A percentile compares a stretch with the other conserved stretches of the same genome.
Conservation (phyloP, 2,329 filamentous ascomycete species). For the Thielaviopsis musarum region DNA sequence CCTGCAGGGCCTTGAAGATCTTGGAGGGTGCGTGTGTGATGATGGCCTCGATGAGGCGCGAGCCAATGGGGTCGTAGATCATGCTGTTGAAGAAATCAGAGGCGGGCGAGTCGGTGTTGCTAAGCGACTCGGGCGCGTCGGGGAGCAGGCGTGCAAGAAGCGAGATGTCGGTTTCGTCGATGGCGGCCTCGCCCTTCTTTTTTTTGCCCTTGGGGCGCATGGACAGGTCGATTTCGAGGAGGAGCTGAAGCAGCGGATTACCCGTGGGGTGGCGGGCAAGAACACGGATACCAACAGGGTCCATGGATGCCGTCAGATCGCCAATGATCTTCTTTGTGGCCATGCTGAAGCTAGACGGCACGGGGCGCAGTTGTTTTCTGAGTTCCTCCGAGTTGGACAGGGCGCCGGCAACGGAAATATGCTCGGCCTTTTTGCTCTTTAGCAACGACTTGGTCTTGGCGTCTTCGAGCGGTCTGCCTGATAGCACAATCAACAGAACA, state of each 20-base stretch:
- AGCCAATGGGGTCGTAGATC: slow-evolving; percentile 80
- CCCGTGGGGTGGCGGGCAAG: slow-evolving; percentile 79
- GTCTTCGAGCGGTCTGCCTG: slow-evolving; percentile 63
- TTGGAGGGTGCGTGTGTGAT: slow-evolving; percentile 69
- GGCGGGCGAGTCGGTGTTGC: slow-evolving; percentile 55
- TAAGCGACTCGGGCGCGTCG: slow-evolving; percentile 52
- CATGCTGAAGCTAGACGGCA: slow-evolving; percentile 62
- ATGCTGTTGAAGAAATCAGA: slow-evolving; percentile 67
- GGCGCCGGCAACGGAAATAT: slow-evolving; percentile 44
- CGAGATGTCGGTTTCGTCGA: slow-evolving; percentile 24
- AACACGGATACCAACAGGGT: slow-evolving; percentile 63
- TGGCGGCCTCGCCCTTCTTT: slow-evolving; percentile 30
- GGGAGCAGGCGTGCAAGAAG: slow-evolving; percentile 66
- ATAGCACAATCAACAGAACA: slow-evolving; percentile 69
- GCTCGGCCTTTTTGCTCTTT: slow-evolving; percentile 86
- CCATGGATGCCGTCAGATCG: slow-evolving; percentile 58
- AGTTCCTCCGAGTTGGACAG: slow-evolving; percentile 32
- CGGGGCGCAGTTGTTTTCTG: slow-evolving; percentile 29
- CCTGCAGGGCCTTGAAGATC: slow-evolving; percentile 77
- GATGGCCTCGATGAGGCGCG: slow-evolving; percentile 75
- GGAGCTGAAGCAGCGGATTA: slow-evolving; percentile 80
- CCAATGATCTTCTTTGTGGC: slow-evolving; percentile 69
- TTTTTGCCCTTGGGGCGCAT: slow-evolving; percentile 50
- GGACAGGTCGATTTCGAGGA: slow-evolving; percentile 72
- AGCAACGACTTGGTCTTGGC: slow-evolving; percentile 54